Base-by-base conservation (phyloP, 2,329 filamentous ascomycete species). In the Botrytis squamosa region DNA sequence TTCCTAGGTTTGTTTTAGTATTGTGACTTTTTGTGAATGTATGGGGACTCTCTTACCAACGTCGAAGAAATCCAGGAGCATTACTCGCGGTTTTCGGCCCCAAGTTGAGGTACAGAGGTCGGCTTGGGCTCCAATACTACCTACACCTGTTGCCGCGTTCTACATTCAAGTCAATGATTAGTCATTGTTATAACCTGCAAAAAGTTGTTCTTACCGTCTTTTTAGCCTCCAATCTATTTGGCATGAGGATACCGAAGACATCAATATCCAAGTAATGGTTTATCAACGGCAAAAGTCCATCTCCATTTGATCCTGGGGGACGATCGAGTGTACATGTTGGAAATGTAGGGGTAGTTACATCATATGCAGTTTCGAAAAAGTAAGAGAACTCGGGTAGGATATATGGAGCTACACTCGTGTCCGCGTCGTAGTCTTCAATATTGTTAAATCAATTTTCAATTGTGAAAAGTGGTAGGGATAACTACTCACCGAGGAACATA, bases 281-380 rank as follows among this genome's bases (percentile, higher is more conserved):
- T 82, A 90, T 87, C 40, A 90, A 80, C 44, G 88, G 85, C 80
- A 90, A 85, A 65, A 85, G 83, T 67, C 85, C 85, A 10, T 36
- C 52, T 81, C 80, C 46, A 84, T 79, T 2, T 84, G 87, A 78
- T 33, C 76, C 77, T 10, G 74, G 78, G 0, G 93, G 93, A 12
- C 92, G 87, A 79, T 92, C 86, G 4, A 93, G 85, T 18, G 84
- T 83, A 83, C 93, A 95, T 60, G 86, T 87, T 79, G 89, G 89
- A 79, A 92, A 90, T 68, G 87, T 83, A 36, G 71, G 18, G 7
- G 52, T 60, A 1, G 86, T 89, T 9, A 77, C 76, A 76, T 92
- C 89, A 82, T 87, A 95, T 0, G 88, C 85, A 63, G 92, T 95
- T 81, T 95, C 93, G 84, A 92, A 94, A 77, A 91, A 87, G 82